Conservation (phyloP, 2,329 filamentous ascomycete species). For the Trichoderma sp. region DNA sequence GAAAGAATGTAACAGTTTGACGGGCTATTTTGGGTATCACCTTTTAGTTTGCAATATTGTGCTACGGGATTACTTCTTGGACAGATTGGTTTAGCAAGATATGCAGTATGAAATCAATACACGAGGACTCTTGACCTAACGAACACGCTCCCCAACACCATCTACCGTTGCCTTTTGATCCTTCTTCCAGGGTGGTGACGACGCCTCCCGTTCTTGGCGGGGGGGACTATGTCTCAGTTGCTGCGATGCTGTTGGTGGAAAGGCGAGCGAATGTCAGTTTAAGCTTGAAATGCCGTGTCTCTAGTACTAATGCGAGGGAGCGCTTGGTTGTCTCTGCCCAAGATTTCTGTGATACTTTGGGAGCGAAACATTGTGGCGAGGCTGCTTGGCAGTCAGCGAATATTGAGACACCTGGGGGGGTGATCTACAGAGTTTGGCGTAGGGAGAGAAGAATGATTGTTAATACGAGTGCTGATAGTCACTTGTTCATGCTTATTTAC, state of each 20-base stretch:
- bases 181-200: background rate
- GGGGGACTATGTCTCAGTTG: constrained; percentile 2
- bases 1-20: constrained; percentile 13
- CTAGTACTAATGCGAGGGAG: background rate
- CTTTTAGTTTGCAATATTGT: constrained; percentile 8
- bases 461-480: background rate
- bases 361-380: constrained; percentile 9
- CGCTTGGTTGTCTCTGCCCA: background rate
- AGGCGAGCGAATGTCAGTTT: constrained; percentile 9
- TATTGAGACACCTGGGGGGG: background rate
- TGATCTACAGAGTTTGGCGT: background rate
- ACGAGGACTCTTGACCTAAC: background rate
- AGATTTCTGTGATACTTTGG: background rate
- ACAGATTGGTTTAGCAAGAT: background rate
- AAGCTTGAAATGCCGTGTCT: constrained; percentile 19
- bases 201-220: background rate
- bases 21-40: background rate
- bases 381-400: background rate
- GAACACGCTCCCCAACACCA: background rate
- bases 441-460: background rate
- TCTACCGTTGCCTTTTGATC: background rate
- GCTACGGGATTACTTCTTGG: background rate
- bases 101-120: constrained; percentile 5
- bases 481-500: background rate
- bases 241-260: background rate